Conservation (phyloP, 108 stramenopile genomes). For the Cyclotella atomus region DNA sequence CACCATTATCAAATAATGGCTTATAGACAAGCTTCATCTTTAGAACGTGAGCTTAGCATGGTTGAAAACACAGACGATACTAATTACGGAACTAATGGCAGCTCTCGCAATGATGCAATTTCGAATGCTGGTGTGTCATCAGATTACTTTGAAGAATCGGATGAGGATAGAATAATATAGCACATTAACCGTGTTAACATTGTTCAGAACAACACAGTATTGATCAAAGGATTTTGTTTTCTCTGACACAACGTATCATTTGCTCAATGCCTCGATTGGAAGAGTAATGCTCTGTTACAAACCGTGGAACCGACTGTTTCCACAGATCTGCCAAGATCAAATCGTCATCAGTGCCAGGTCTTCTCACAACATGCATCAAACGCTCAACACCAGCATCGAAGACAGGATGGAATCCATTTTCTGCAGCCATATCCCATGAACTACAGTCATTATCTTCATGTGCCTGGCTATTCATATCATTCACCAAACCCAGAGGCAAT, state of each 20-base stretch:
- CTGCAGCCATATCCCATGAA: constrained; percentile 20
- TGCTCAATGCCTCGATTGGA: constrained; percentile 23
- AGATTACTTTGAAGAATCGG: neutral
- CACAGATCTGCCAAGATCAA: constrained; percentile 16
- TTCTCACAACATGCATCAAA: constrained; percentile 18
- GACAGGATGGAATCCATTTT: constrained; percentile 34
- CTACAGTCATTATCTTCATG: neutral
- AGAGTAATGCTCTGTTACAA: constrained; percentile 40
- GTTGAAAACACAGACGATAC: constrained; percentile 11
- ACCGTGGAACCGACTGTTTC: constrained; percentile 27
- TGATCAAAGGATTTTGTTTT: neutral
- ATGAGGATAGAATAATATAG: constrained; percentile 15
- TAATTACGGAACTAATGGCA: neutral
- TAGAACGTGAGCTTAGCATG: constrained; percentile 35
- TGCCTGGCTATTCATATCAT: no score
- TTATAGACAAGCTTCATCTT: neutral
- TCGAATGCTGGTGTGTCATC: neutral
- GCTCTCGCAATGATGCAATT: neutral
- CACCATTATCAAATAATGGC: constrained; percentile 12
- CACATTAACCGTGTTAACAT: neutral
- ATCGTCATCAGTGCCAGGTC: neutral
- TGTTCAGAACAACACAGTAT: neutral
- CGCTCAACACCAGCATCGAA: constrained; percentile 59
- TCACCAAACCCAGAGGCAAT: no score
- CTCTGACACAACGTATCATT: constrained; percentile 29